Evolutionary conservation across 2,329 filamentous ascomycete genomes (phyloP).

Genomic region (Epichloe gansuensis): DNA sequence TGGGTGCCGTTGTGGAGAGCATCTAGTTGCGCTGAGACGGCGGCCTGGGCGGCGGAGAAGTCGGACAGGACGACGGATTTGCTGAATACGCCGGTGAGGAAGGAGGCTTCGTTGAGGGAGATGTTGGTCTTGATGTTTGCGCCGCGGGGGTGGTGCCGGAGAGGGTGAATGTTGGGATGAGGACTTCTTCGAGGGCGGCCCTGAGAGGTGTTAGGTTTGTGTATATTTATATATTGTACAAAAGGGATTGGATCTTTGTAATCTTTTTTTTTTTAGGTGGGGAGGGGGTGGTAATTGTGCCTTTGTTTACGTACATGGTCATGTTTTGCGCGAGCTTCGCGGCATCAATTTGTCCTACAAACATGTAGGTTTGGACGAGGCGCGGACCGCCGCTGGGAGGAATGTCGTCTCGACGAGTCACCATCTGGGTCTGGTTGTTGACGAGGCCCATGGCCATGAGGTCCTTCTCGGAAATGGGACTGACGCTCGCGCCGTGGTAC

Average conservation of each 20-base stretch:
- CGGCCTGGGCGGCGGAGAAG: conserved; percentile 34
- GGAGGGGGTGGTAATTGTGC: too few species aligned
- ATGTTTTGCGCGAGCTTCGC: conserved; percentile 41
- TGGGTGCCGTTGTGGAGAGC: conserved; percentile 38
- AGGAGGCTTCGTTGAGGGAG: conserved; percentile 57
- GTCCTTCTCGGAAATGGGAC: conserved; percentile 14
- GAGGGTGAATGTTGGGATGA: conserved; percentile 58
- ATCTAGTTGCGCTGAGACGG: conserved; percentile 34
- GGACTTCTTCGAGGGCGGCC: conserved; percentile 46
- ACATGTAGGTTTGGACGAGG: conserved; percentile 51
- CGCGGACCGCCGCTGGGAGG: conserved; percentile 24
- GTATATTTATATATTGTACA: background rate
- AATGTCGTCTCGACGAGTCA: background rate
- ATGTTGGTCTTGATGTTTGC: conserved; percentile 48
- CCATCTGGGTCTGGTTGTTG: conserved; percentile 9
- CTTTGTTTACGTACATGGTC: conserved; percentile 42
- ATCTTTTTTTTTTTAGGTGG: too few species aligned
- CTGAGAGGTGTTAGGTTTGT: conserved; percentile 21
- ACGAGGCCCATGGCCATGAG: conserved; percentile 15
- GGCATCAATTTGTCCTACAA: conserved; percentile 56
- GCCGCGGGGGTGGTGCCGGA: conserved; percentile 42
- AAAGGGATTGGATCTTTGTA: too few species aligned
- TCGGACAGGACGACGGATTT: conserved; percentile 40
- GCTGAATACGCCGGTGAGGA: conserved; percentile 60
- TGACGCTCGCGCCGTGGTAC: conserved; percentile 38